Conservation (phyloP, 805 yeast species). For the Metschnikowia gelsemii region DNA sequence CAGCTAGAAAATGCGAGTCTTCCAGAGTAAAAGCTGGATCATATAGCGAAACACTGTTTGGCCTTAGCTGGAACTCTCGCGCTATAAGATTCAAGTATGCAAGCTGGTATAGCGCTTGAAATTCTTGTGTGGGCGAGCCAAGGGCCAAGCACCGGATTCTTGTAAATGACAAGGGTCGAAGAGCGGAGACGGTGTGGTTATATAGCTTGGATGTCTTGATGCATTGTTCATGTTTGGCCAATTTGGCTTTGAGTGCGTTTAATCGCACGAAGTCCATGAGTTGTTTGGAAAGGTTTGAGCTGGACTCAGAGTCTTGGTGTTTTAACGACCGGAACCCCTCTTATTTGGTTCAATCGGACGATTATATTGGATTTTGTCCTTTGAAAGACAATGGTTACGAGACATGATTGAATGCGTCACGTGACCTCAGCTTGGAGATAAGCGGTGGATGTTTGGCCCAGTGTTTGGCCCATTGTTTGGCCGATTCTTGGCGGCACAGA, state of each 20-base stretch:
- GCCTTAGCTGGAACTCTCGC: conserved; percentile 16
- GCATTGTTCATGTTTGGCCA: conserved; percentile 1
- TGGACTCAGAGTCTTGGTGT: not conserved
- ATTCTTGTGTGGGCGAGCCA: conserved; percentile 61
- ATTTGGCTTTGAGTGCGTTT: not conserved
- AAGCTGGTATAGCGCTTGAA: conserved; percentile 64
- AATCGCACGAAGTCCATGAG: not conserved
- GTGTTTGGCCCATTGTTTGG: no score
- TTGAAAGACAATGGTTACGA: no score
- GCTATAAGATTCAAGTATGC: conserved; percentile 52
- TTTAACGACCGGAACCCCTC: no score
- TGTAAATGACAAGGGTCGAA: conserved; percentile 9
- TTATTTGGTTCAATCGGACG: no score
- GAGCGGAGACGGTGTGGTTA: conserved; percentile 4
- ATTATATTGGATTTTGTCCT: no score
- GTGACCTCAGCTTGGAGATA: no score
- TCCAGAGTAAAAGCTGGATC: conserved; percentile 60
- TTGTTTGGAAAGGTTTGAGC: not conserved
- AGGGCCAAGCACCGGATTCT: conserved; percentile 66
- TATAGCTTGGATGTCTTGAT: not conserved
- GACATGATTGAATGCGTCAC: no score
- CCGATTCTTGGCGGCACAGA: no score
- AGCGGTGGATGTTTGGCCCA: no score
- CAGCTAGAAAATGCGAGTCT: conserved; percentile 40
- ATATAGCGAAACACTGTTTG: conserved; percentile 44